Conservation (phyloP, 2,329 filamentous ascomycete genomes). For the Coniochaeta ligniaria region DNA sequence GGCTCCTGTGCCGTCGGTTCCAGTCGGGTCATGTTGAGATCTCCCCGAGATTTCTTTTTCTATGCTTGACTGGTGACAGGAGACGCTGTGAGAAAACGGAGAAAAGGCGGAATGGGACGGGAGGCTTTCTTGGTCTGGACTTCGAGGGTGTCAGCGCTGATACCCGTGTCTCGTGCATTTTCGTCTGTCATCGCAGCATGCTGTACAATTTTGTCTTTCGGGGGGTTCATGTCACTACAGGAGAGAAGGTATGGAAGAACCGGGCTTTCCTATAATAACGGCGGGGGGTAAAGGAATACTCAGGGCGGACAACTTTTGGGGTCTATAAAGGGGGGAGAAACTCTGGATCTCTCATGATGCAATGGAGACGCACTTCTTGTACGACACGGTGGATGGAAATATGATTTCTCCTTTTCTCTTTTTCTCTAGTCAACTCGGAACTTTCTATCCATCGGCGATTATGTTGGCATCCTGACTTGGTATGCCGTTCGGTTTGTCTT, state of each 20-base stretch:
- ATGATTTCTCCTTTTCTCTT: slow-evolving; percentile 3
- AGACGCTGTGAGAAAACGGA: neutral
- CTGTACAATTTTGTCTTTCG: slow-evolving; percentile 1
- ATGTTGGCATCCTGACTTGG: too few relatives aligned
- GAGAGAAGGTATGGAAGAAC: neutral
- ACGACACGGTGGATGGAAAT: slow-evolving; percentile 2
- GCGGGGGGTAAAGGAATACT: neutral
- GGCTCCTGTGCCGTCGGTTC: neutral
- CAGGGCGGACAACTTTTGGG: neutral
- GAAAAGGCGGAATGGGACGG: neutral
- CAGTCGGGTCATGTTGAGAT: neutral
- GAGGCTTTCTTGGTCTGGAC: neutral
- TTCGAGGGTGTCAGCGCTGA: neutral
- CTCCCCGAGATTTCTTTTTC: neutral
- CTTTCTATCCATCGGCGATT: neutral
- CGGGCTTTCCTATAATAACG: neutral
- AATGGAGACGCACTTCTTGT: slow-evolving; percentile 2
- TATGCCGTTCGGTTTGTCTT: neutral
- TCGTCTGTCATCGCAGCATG: neutral
- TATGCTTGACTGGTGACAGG: neutral
- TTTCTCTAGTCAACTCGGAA: slow-evolving; percentile 1
- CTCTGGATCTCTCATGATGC: slow-evolving; percentile 2
- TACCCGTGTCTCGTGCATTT: slow-evolving; percentile 1
- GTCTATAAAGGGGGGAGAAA: neutral
- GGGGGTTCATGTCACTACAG: neutral